Base-by-base conservation (phyloP, 305 asterid genomes). In the Solanum aculeatissimum region DNA sequence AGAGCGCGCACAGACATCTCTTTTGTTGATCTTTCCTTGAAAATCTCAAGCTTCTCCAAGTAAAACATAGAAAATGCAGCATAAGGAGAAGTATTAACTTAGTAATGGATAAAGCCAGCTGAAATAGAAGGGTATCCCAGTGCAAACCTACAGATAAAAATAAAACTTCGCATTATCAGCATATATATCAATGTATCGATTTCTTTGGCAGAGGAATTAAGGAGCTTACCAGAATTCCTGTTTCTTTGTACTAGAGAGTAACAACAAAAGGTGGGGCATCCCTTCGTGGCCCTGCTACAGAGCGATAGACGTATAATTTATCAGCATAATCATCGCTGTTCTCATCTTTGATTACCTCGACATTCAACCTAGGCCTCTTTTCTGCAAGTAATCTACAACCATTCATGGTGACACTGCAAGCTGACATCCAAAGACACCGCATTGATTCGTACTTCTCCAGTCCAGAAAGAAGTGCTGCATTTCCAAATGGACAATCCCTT, bases 371-470 rank as follows among this genome's bases (percentile, higher is more conserved):
- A 3, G 97, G 97, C 92, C 82, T 89, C 92, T 92, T 91, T 88
- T 69, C 86, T 8, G 97, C 97, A 68, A 95, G 94, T 40, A 42
- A 53, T 80, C 88, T 85, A 88, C 98, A 93, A 18, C 95, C 99
- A 25, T 88, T 86, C 90, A 93, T 85, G 3, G 95, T 94, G 45
- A 95, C 93, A n/a, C 81, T 83, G 86, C 98, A 95, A 18, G 94
- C 82, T 13, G 99, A 95, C 95, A 95, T 95, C 99, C 98, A 95
- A 27, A 95, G 87, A 0, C 97, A 95, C 85, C 98, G 84, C 97
- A 95, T 95, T 85, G 83, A 88, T 84, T 92, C 97, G 42, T 93
- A 93, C 80, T 92, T 94, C 77, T 86, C 93, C 42, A 87, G 54
- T 11, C 95, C 95, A 21, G 94, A 88, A 25, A 95, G 87, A 23